Evolutionary conservation across 169 alveolate genomes (phyloP).

Genomic region (Plasmodium gonderi): DNA sequence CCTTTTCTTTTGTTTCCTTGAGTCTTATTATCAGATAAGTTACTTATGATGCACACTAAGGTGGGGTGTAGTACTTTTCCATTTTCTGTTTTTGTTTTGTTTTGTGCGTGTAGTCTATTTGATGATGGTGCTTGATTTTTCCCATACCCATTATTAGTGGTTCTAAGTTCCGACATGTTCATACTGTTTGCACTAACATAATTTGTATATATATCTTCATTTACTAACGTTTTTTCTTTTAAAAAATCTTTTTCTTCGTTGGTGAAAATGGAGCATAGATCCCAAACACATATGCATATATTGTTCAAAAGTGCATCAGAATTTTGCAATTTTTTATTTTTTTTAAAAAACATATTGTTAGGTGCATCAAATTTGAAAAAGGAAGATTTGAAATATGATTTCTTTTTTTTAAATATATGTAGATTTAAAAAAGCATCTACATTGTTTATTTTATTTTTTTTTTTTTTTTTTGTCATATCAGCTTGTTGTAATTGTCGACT

Average conservation of each 20-base stretch:
- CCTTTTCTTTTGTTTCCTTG: conserved; percentile 8
- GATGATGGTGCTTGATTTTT: background rate
- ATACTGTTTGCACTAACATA: background rate
- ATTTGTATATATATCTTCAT: background rate
- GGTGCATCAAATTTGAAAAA: conserved; percentile 42
- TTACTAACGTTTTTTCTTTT: background rate
- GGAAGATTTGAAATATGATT: conserved; percentile 26
- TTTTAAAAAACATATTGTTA: conserved; percentile 26
- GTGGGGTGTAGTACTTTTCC: conserved; percentile 27
- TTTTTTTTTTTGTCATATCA: background rate
- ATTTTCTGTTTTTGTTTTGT: background rate
- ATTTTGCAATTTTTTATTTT: conserved; percentile 13
- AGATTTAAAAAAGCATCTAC: conserved; percentile 35
- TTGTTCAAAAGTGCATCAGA: background rate
- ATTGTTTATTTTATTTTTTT: background rate
- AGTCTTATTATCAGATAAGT: conserved; percentile 8
- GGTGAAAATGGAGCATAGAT: conserved; percentile 35
- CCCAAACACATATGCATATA: conserved; percentile 62
- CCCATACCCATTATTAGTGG: no score
- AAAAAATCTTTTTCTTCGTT: conserved; percentile 34
- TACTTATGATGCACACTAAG: conserved; percentile 42
- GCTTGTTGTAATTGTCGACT: background rate
- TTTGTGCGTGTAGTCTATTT: no score
- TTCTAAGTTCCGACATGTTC: no score
- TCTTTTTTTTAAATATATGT: conserved; percentile 42